Evolutionary conservation across 306 rosid genomes (phyloP), one percentile per base, ranked within the genome.

Genomic region (Neltuma alba): DNA sequence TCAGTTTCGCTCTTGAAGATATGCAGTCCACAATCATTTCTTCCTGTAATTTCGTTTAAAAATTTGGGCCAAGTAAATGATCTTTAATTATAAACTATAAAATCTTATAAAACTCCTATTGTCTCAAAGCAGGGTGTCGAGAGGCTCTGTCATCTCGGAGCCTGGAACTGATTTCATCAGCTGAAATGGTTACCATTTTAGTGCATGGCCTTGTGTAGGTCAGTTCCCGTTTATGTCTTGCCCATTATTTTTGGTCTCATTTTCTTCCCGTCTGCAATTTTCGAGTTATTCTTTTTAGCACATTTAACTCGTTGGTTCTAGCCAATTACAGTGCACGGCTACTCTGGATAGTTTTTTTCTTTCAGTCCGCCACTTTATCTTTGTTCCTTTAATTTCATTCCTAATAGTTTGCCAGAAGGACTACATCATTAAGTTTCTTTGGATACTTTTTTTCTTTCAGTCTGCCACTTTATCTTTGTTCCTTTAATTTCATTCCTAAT

Each of bases 71-170:
- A 77, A 77, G 42, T 89, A 83, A 83, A 81, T 86, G 85, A 73
- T 87, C 72, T 81, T 66, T 78, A 82, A 81, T 74, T 57, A 25
- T 57, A 57, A 57, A 57, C 10, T 64, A 74, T 89, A 83, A 79
- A 83, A 85, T 83, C 95, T 92, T 88, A 90, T 90, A 90, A 85
- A 88, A 87, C 97, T 94, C 85, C 62, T 88, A 82, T 94, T 94
- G 93, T 94, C 96, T 92, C 92, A 70, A 92, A 94, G 96, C 98
- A 94, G 98, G 98, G 90, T 85, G 97, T 83, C 93, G 86, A 82
- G 97, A 88, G 98, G 94, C 97, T 94, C 94, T 94, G 91, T 89
- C 93, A 84, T 91, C 93, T 82, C 87, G 89, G 93, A 92, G 96
- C 92, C 91, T 83, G 97, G 94, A 79, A 89, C 91, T 84, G 97